Percentiles rank a stretch among this genome's conserved stretches.
phyloP scores from a whole-genome alignment of 495 filamentous ascomycete genomes.

The Penicillium pulvis region DNA sequence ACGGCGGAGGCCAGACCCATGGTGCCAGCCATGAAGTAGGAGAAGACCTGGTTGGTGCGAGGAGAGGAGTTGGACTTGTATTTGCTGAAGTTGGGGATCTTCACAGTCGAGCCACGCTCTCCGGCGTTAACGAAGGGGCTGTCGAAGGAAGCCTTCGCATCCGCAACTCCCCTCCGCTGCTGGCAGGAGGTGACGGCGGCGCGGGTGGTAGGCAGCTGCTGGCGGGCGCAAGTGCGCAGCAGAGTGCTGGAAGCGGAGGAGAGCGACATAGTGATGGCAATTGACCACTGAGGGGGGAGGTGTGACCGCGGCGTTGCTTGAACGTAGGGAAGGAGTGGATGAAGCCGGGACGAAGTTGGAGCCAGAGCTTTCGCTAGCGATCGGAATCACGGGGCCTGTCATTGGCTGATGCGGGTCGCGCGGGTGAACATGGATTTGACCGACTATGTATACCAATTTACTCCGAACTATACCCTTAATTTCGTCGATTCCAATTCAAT shows the following conservation, averaged over 20 bases:
- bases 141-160: constrained; percentile 53
- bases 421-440: constrained; percentile 15
- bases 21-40: constrained; percentile 97
- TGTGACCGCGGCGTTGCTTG: constrained; percentile 35
- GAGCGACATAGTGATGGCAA: constrained; percentile 50
- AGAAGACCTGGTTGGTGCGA: constrained; percentile 79
- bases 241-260: constrained; percentile 50
- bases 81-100: constrained; percentile 87
- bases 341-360: constrained; percentile 47
- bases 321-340: constrained; percentile 34
- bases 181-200: constrained; percentile 52
- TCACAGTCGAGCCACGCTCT: constrained; percentile 54
- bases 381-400: constrained; percentile 48
- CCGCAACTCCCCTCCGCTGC: constrained; percentile 48
- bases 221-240: constrained; percentile 54
- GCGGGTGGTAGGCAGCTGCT: constrained; percentile 47
- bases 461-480: background rate
- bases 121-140: constrained; percentile 51
- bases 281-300: constrained; percentile 32
- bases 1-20: constrained; percentile 88
- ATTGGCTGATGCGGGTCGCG: constrained; percentile 42
- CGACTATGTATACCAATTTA: background rate
- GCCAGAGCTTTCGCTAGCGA: constrained; percentile 51
- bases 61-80: constrained; percentile 70
- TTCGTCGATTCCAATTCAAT: background rate